Evolutionary conservation across 805 yeast species (phyloP).

Genomic region (Lachancea fermentati): DNA sequence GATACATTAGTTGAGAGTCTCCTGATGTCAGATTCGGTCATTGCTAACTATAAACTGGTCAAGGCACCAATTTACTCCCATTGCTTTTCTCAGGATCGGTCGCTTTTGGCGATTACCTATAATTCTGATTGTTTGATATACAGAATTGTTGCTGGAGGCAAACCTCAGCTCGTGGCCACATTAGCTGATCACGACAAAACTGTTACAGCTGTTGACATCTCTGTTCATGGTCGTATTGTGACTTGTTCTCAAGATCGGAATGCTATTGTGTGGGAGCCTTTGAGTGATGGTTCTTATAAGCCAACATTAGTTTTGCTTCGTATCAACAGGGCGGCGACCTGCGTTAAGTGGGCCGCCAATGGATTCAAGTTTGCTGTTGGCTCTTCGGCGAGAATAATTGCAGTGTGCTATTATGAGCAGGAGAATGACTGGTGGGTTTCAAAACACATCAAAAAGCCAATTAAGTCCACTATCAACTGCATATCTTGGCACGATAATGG

Average conservation of each 20-base stretch:
- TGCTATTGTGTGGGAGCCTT: constrained; percentile 92
- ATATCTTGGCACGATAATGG: constrained; percentile 92
- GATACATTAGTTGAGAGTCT: constrained; percentile 11
- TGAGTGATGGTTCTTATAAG: constrained; percentile 55
- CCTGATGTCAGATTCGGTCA: constrained; percentile 27
- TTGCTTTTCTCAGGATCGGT: constrained; percentile 66
- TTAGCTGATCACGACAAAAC: constrained; percentile 86
- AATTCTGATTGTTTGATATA: constrained; percentile 72
- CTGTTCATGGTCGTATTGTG: constrained; percentile 81
- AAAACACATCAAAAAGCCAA: constrained; percentile 93
- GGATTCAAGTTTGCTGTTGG: constrained; percentile 98
- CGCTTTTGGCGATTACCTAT: constrained; percentile 74
- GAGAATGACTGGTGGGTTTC: constrained; percentile 99
- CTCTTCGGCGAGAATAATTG: constrained; percentile 88
- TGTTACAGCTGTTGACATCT: constrained; percentile 90
- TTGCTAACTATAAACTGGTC: constrained; percentile 56
- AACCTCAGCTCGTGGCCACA: constrained; percentile 58
- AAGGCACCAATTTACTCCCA: constrained; percentile 88
- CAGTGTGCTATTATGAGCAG: constrained; percentile 91
- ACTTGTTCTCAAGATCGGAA: constrained; percentile 98
- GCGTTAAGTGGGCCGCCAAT: constrained; percentile 89
- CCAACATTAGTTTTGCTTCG: constrained; percentile 90
- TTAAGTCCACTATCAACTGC: constrained; percentile 76
- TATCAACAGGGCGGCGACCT: constrained; percentile 92
- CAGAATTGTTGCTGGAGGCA: constrained; percentile 42